phyloP scores from a whole-genome alignment of 2,329 filamentous ascomycete species.

The Trichoderma koningii region DNA sequence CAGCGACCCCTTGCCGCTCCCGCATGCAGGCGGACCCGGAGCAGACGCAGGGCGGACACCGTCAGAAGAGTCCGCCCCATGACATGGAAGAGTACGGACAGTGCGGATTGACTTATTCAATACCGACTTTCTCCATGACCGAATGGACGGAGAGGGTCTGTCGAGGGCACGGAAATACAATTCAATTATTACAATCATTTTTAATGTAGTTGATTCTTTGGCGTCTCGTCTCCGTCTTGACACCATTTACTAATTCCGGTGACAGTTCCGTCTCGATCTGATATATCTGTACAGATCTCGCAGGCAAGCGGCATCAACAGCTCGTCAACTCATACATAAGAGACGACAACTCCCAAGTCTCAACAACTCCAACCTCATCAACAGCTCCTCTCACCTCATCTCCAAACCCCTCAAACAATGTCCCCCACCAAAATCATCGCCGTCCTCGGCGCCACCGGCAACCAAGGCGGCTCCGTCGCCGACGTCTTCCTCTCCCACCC shows the following conservation, averaged over 20 bases:
- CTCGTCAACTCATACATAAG: neutral
- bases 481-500: slow-evolving; percentile 29
- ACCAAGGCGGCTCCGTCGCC: slow-evolving; percentile 32
- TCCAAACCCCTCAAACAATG: neutral
- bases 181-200: neutral
- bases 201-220: neutral
- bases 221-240: neutral
- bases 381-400: neutral
- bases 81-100: neutral
- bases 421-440: neutral
- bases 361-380: neutral
- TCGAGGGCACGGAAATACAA: neutral
- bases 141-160: neutral
- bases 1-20: neutral
- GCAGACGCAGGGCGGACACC: neutral
- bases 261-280: neutral
- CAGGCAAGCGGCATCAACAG: neutral
- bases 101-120: neutral
- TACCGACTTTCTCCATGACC: neutral
- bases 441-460: slow-evolving; percentile 16
- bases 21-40: neutral
- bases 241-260: neutral
- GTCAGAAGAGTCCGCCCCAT: slow-evolving; percentile 1
- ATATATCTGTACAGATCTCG: neutral
- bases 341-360: neutral